Percentiles rank a stretch among this genome's conserved stretches.
phyloP scores from a whole-genome alignment of 495 filamentous ascomycete species.

The Parathielavia appendiculata region DNA sequence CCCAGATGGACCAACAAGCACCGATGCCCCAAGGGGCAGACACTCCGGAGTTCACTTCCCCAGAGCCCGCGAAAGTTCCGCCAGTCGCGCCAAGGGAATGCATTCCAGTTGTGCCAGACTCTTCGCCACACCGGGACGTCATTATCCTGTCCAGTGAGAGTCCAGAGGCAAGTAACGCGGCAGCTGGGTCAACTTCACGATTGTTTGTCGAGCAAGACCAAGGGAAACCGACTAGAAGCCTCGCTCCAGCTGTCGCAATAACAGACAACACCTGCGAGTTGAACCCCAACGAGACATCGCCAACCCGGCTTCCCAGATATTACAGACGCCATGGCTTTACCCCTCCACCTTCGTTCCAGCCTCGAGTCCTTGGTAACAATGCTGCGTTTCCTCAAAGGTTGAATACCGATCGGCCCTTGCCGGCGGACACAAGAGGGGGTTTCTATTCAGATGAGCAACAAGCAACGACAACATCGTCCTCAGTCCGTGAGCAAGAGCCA shows the following conservation, averaged over 20 bases:
- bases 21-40: neutral
- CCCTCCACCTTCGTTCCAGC: constrained; percentile 3
- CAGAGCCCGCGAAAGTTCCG: neutral
- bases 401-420: neutral
- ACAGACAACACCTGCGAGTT: neutral
- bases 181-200: neutral
- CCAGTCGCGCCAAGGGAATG: neutral
- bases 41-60: neutral
- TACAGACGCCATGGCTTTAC: neutral
- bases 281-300: neutral
- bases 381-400: no score
- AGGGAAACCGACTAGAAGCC: neutral
- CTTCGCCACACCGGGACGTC: neutral
- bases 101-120: neutral
- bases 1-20: neutral
- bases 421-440: neutral
- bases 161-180: neutral
- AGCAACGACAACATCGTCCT: neutral
- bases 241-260: neutral
- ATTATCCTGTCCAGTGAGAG: neutral
- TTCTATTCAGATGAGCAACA: constrained; percentile 1
- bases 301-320: no score
- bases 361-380: neutral
- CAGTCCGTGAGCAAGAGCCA: neutral
- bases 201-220: constrained; percentile 9